Conservation (phyloP, 306 rosid genomes). For the Vicia faba region DNA sequence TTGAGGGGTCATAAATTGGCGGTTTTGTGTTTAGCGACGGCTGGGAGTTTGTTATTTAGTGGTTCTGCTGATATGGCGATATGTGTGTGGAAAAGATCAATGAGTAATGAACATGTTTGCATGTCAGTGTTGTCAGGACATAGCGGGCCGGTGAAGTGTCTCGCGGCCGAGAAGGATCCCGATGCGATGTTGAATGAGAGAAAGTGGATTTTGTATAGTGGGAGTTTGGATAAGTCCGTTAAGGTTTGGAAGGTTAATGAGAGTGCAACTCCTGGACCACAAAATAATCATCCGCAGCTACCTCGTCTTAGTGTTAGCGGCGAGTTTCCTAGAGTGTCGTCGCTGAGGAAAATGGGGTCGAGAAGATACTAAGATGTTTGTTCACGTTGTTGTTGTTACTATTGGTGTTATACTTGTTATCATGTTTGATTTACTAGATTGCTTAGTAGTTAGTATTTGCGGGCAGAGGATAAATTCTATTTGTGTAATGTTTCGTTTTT, state of each 20-base stretch:
- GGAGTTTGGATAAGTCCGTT: slow-evolving; percentile 93
- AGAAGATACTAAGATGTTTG: slow-evolving; percentile 29
- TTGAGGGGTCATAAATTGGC: slow-evolving; percentile 76
- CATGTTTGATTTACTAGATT: neutral
- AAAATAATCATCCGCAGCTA: slow-evolving; percentile 1
- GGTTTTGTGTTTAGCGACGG: slow-evolving; percentile 62
- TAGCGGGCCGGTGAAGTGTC: slow-evolving; percentile 89
- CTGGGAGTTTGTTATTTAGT: slow-evolving; percentile 64
- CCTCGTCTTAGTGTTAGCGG: slow-evolving; percentile 5
- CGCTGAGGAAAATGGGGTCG: slow-evolving; percentile 48
- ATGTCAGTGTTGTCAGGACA: slow-evolving; percentile 59
- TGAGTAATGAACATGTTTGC: slow-evolving; percentile 51
- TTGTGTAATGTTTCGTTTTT: too few relatives aligned
- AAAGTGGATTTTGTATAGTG: slow-evolving; percentile 76
- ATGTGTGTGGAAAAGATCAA: slow-evolving; percentile 71
- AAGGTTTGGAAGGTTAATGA: slow-evolving; percentile 85
- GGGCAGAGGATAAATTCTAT: too few relatives aligned
- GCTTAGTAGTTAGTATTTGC: neutral
- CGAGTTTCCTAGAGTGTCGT: slow-evolving; percentile 39
- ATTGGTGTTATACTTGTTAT: neutral
- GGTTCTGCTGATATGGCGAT: slow-evolving; percentile 92
- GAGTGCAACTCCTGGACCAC: neutral
- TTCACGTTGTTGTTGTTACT: neutral
- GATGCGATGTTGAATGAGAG: slow-evolving; percentile 39
- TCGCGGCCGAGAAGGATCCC: slow-evolving; percentile 61